Base-by-base conservation (phyloP, 768 basidiomycete genomes). In the Cystobasidium ongulense region DNA sequence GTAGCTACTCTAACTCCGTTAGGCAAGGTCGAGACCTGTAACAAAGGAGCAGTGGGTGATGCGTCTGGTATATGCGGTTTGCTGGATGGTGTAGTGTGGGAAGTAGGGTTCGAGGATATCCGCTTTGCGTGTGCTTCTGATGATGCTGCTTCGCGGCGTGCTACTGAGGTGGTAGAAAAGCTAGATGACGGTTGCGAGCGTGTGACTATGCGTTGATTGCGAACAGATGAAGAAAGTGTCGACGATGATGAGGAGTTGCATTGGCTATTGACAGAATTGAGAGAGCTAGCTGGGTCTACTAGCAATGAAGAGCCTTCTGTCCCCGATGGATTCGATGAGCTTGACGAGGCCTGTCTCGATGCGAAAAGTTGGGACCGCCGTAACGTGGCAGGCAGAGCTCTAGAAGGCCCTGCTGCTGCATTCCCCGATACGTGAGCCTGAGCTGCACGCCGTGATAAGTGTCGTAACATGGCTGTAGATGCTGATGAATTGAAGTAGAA, bases 1-100 rank as follows among this genome's bases (percentile, higher is more conserved):
- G 93, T 96, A 18, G 91, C 92, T 50, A 98, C 91, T 73, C 92
- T 85, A 54, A 98, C 86, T 81, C 89, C 91, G 83, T 96, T 97
- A 4, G 92, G 88, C 0, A 98, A 84, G 0, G 91, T 92, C 0
- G 95, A 94, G 36, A 95, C 74, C 33, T 63, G 52, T 21, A 75
- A 39, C 11, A 72, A 35, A 15, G 52, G 71, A 38, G 52, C 54
- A n/a, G 68, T 54, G 11, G 68, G 33, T 17, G 68, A 54, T 35
- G 68, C 68, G 21, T 23, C 23, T 7, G 68, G 68, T 13, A 71
- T 71, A 46, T 36, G 33, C 2, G 68, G 43, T 8, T 31, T 38
- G 11, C 33, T 27, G 2, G 68, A 61, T 1, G 54, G 31, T 71
- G 25, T 35, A 29, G 43, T 1, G 11, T 35, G n/a, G 11, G 66